Evolutionary conservation across 768 basidiomycete species (phyloP).

Genomic region (Chalciporus chontae): DNA sequence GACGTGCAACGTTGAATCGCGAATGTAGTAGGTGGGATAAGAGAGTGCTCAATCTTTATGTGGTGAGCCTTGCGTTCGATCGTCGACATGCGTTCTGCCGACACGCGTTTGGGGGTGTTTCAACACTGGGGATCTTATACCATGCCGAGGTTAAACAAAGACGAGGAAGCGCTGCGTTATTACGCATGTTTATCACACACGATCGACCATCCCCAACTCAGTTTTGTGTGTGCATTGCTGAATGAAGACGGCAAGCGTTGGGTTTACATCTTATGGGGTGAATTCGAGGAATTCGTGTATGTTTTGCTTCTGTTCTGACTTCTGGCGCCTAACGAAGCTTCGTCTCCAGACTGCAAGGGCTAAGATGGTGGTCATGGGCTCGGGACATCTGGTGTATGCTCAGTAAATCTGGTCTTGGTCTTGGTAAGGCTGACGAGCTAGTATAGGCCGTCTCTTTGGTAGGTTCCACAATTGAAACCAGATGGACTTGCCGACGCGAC

Average conservation of each 20-base stretch:
- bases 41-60: constrained; percentile 19
- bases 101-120: constrained; percentile 22
- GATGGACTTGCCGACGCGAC: constrained; percentile 25
- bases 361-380: constrained; percentile 27
- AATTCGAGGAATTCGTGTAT: constrained; percentile 29
- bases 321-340: too few species aligned
- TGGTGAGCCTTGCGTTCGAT: constrained; percentile 14
- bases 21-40: constrained; percentile 25
- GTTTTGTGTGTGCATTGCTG: constrained; percentile 15
- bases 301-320: neutral
- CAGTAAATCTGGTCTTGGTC: neutral
- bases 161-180: constrained; percentile 28
- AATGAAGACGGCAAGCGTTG: constrained; percentile 9
- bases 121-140: constrained; percentile 4
- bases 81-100: neutral
- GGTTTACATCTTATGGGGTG: constrained; percentile 30
- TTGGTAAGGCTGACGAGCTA: neutral
- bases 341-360: constrained; percentile 23
- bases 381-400: constrained; percentile 29
- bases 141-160: constrained; percentile 24
- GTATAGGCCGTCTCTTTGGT: neutral
- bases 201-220: constrained; percentile 21
- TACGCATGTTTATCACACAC: constrained; percentile 27
- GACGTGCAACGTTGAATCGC: constrained; percentile 18
- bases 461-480: constrained; percentile 30